phyloP scores from a whole-genome alignment of 352 stramenopile genomes.

The Pythium inflatum region DNA sequence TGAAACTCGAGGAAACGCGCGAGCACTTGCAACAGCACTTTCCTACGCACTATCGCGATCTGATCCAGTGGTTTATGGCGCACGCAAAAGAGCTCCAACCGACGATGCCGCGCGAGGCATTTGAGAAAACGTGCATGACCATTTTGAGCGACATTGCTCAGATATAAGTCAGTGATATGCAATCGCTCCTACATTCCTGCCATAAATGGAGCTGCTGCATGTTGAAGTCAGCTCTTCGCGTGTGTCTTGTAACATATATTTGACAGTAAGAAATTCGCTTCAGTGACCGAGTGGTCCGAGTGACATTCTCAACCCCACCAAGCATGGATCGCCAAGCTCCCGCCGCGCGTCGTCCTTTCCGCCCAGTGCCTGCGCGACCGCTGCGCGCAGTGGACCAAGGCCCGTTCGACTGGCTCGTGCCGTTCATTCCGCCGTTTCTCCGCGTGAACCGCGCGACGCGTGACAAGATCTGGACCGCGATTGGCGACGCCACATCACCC shows the following conservation, averaged over 20 bases:
- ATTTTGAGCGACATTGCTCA: slow-evolving; percentile 41
- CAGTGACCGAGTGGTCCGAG: not conserved
- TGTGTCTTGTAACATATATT: not conserved
- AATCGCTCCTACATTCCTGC: too few species aligned
- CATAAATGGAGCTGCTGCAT: not conserved
- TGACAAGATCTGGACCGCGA: slow-evolving; percentile 42
- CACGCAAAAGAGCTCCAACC: slow-evolving; percentile 44
- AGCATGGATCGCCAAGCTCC: not conserved
- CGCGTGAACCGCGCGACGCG: slow-evolving; percentile 79
- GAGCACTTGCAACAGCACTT: slow-evolving; percentile 51
- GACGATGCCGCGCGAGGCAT: slow-evolving; percentile 39
- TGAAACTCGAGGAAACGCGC: slow-evolving; percentile 56
- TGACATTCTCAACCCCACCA: slow-evolving; percentile 1
- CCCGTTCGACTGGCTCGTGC: slow-evolving; percentile 70
- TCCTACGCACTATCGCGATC: slow-evolving; percentile 60
- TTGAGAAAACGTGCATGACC: slow-evolving; percentile 42
- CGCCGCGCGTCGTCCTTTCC: not conserved
- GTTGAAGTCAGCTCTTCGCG: not conserved
- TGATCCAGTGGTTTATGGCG: slow-evolving; percentile 47
- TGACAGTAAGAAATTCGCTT: not conserved
- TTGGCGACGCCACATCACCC: slow-evolving; percentile 41
- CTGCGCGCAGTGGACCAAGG: slow-evolving; percentile 35
- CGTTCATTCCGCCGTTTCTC: slow-evolving; percentile 82
- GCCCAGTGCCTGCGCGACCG: slow-evolving; percentile 8
- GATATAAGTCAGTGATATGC: too few species aligned